These are phyloP conservation scores for Ceratobasidium sp. DNA, from an alignment of 1,284 basidiomycete species.

Conservation along the genomic window DNA sequence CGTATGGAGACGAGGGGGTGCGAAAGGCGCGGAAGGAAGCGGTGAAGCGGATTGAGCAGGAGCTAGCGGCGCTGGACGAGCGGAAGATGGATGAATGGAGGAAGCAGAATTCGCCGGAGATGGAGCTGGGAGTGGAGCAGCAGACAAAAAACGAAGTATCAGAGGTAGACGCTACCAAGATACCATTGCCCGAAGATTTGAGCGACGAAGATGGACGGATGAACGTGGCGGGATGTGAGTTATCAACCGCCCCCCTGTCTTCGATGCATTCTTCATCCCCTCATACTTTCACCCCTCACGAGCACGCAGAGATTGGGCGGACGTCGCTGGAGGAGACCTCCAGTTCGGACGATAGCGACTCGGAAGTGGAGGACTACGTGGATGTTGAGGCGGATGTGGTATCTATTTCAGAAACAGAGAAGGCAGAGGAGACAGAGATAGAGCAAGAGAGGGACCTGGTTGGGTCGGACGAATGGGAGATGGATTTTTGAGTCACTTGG, in stretches of 20 bases:
- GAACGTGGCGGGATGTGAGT: not conserved
- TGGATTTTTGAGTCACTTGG: constrained; percentile 18
- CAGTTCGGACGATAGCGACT: constrained; percentile 10
- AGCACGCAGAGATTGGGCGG: not conserved
- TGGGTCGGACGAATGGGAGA: constrained; percentile 14
- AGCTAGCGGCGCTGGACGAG: constrained; percentile 67
- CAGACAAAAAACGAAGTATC: not conserved
- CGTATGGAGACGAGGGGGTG: constrained; percentile 70
- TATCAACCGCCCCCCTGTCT: not conserved
- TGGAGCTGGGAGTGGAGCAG: not conserved
- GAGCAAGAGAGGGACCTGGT: not conserved
- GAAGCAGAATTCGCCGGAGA: constrained; percentile 16
- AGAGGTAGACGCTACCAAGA: not conserved
- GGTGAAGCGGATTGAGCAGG: constrained; percentile 73
- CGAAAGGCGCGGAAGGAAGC: constrained; percentile 70
- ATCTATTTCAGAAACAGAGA: not conserved
- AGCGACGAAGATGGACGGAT: not conserved
- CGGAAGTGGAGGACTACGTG: constrained; percentile 1
- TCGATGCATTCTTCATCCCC: not conserved
- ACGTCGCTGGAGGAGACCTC: not conserved
- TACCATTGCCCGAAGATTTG: not conserved
- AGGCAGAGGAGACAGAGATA: not conserved
- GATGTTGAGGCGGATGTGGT: not conserved
- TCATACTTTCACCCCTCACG: not conserved
- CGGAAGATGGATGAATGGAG: constrained; percentile 58